Evolutionary conservation across 352 stramenopile genomes (phyloP), one percentile per base, ranked within the genome.

Genomic region (Phytophthora pluvialis): DNA sequence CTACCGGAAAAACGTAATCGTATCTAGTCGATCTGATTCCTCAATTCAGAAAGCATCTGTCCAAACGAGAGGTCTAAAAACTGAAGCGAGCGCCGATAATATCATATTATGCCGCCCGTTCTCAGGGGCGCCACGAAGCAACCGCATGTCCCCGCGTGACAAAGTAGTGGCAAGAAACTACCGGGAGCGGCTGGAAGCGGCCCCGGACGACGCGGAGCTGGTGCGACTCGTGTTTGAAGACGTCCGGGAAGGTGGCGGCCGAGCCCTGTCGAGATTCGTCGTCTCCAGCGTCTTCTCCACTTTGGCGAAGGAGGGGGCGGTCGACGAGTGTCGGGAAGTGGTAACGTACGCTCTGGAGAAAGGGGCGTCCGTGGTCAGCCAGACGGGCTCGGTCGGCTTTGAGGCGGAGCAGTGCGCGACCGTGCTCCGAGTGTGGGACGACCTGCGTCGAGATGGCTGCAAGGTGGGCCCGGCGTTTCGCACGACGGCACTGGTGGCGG

Each of bases 191-290:
- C 33, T 61, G 16, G 16, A 53, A 3, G 44, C 42, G 16, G 9
- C 42, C 9, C 53, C 32, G n/a, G 4, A 47, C 15, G 53, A 51
- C 25, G 40, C 42, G 1, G 16, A 53, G n/a, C 1, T 53, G 18
- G 53, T 31, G 26, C 16, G 29, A 38, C 10, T 35, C 9, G 32
- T 61, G 13, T 46, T 62, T 25, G 31, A 48, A 53, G 18, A 53
- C 31, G 18, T 53, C 10, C 29, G 25, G 28, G 2, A 40, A 39
- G 21, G 18, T 16, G 53, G 32, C 1, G 53, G 43, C 32, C 5
- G 4, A 13, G 25, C 35, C 9, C 16, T 62, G 42, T 47, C 43
- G 9, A 25, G 16, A 16, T 26, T n/a, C 18, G 43, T 33, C 3
- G 13, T 45, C 25, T 47, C 43, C 4, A 42, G 10, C 11, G n/a